phyloP scores from a whole-genome alignment of 2,329 filamentous ascomycete genomes.

The Dactylellina parvicollis region DNA sequence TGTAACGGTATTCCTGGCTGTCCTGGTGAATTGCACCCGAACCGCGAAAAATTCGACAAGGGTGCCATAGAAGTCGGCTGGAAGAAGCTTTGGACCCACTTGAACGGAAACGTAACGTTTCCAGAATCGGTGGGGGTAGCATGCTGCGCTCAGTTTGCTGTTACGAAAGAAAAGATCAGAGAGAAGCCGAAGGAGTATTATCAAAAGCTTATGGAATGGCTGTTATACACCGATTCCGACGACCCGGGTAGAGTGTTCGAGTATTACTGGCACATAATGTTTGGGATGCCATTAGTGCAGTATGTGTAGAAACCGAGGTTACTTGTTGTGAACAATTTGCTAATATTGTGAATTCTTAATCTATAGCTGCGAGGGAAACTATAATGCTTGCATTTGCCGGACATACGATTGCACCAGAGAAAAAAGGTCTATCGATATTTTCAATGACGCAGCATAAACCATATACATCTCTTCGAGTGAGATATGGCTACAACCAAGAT shows the following conservation, averaged over 20 bases:
- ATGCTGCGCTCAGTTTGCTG: constrained; percentile 75
- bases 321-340: neutral
- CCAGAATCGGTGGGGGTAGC: constrained; percentile 65
- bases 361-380: constrained; percentile 23
- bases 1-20: constrained; percentile 70
- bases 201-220: constrained; percentile 69
- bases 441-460: neutral
- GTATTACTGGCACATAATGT: constrained; percentile 73
- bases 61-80: constrained; percentile 56
- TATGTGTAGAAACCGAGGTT: neutral
- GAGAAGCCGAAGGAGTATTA: constrained; percentile 67
- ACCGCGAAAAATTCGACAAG: constrained; percentile 62
- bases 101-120: constrained; percentile 24
- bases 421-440: neutral
- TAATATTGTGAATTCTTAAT: neutral
- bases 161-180: constrained; percentile 67
- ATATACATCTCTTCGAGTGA: neutral
- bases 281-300: constrained; percentile 55
- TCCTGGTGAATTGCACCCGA: constrained; percentile 65
- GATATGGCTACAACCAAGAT: too few species aligned
- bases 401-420: constrained; percentile 19
- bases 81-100: constrained; percentile 30
- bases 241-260: constrained; percentile 71
- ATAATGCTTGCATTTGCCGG: constrained; percentile 29
- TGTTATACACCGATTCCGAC: constrained; percentile 68